Evolutionary conservation across 129 eudicot species (phyloP), one percentile per base, ranked within the genome.

Genomic region (Flaveria brownii): DNA sequence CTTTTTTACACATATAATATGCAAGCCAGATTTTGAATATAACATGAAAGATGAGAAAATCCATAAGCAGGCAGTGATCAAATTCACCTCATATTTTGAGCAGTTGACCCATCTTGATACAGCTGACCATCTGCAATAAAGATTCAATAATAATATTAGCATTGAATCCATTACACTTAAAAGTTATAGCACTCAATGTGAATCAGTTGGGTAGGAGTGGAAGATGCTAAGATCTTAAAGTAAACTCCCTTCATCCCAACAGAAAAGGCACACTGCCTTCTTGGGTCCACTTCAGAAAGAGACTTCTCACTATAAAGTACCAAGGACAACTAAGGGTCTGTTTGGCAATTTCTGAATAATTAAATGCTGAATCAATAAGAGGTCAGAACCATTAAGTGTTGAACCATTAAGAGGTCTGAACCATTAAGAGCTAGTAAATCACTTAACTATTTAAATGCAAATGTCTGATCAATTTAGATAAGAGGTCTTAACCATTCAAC

Each of bases 11-110:
- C 9, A 17, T n/a, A 4, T n/a, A 54, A n/a, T 54, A n/a, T 45
- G 13, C 50, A 8, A 6, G 17, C 60, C 60, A 54, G 60, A 8
- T 54, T 6, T 54, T 9, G 23, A 16, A 16, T 54, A 54, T 54
- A 54, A 54, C 60, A 54, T 20, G 9, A 60, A 57, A 9, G 42
- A 42, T 73, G 22, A 41, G 43, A 76, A 65, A 47, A 51, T 15
- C 30, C 28, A 33, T 18, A 49, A 51, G 45, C 54, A 67, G 26
- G 41, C n/a, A 28, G 51, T 41, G 68, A 57, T 73, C 12, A 30
- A 77, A 75, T 86, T 71, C 68, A 89, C 96, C 98, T 92, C 98
- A 62, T 92, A 92, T 72, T 92, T 92, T 22, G 98, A 86, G 85
- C 98, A 92, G 80, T 83, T 77, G 65, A 86, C 81, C 96, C 96